Percentiles rank a stretch among this genome's conserved stretches.
Conservation (phyloP, 1,284 basidiomycete species). For the Ceratobasidium sp. region DNA sequence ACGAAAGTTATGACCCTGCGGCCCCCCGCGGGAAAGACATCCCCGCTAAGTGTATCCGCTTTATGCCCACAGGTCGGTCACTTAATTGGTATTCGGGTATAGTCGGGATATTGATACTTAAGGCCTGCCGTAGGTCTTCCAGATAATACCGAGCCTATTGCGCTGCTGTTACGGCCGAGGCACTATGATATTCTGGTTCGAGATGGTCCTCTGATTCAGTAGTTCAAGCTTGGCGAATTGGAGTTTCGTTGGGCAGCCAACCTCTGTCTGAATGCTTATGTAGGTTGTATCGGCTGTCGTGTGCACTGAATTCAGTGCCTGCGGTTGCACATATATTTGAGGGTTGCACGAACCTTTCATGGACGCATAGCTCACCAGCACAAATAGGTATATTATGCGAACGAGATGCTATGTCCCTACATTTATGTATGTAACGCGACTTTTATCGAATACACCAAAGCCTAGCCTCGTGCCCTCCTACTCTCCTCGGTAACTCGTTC, state of each 20-base stretch:
- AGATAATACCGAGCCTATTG: neutral
- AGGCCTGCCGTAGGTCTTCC: neutral
- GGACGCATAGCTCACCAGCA: no score
- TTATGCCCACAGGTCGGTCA: constrained; percentile 13
- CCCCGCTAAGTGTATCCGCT: constrained; percentile 5
- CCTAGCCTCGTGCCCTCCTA: constrained; percentile 44
- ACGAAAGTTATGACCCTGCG: constrained; percentile 5
- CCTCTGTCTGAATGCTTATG: no score
- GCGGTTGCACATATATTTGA: no score
- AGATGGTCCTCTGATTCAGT: neutral
- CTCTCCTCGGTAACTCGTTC: constrained; percentile 72
- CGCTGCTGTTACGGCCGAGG: constrained; percentile 12
- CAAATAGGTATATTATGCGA: no score
- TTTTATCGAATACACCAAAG: no score
- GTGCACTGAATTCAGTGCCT: no score
- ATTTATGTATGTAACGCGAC: constrained; percentile 10
- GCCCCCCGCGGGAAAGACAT: constrained; percentile 1
- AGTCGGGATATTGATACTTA: neutral
- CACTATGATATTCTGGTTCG: constrained; percentile 28
- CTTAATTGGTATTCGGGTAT: neutral
- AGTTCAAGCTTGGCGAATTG: neutral
- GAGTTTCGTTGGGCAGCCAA: no score
- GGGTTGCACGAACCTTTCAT: no score
- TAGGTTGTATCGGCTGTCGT: no score
- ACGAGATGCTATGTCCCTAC: no score